These are phyloP conservation scores for Phytophthora constricta DNA, from an alignment of 352 stramenopile genomes.

Conservation along the genomic window DNA sequence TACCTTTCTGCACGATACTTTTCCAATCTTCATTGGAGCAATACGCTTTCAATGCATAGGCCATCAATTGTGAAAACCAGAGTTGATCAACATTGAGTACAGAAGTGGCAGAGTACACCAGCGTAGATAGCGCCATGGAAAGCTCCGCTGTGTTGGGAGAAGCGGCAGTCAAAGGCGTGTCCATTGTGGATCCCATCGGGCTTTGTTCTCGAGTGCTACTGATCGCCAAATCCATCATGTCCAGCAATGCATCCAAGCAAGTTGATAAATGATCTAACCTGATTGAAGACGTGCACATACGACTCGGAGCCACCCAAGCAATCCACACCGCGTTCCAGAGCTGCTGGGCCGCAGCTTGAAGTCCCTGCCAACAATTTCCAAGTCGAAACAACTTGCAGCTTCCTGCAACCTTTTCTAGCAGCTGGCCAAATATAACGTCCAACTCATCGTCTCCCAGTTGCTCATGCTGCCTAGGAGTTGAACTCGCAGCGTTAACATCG, in stretches of 20 bases:
- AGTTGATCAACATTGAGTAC: conserved; percentile 47
- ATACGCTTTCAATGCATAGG: conserved; percentile 45
- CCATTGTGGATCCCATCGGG: background rate
- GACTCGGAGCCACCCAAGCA: conserved; percentile 57
- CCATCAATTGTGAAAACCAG: conserved; percentile 58
- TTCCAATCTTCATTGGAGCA: conserved; percentile 52
- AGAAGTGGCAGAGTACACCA: conserved; percentile 42
- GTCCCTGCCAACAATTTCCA: conserved; percentile 56
- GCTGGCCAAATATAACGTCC: conserved; percentile 30
- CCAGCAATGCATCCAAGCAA: conserved; percentile 56
- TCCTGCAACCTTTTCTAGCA: conserved; percentile 50
- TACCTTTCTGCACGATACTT: conserved; percentile 63
- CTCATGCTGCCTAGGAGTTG: background rate
- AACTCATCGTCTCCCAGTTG: conserved; percentile 11
- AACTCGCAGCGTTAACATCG: background rate
- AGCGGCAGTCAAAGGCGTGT: conserved; percentile 34
- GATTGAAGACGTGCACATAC: conserved; percentile 17
- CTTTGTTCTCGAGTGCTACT: conserved; percentile 11
- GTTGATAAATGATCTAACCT: conserved; percentile 28
- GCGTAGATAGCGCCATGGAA: too few relatives aligned
- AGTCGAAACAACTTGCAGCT: conserved; percentile 55
- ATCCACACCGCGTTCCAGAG: conserved; percentile 66
- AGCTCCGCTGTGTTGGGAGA: too few relatives aligned
- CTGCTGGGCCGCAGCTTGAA: conserved; percentile 61
- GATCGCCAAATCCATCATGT: conserved; percentile 56